Conservation (phyloP, 2,329 filamentous ascomycete species). For the Madurella mycetomatis region DNA sequence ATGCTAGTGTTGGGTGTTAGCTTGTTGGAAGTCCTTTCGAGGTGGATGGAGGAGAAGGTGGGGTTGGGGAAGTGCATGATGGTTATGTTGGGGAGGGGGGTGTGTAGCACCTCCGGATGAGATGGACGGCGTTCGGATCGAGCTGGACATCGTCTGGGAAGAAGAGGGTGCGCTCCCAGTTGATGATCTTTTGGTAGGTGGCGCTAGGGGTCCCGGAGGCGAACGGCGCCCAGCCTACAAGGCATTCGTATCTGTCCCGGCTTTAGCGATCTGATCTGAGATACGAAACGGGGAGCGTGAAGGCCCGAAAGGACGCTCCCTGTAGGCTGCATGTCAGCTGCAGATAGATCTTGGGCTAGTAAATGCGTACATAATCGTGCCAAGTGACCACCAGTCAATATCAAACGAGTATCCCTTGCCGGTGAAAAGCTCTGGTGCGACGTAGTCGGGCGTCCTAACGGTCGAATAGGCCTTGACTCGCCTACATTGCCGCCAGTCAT, state of each 20-base stretch:
- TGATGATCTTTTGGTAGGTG: constrained; percentile 97
- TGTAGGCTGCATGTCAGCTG: background rate
- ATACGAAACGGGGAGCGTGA: background rate
- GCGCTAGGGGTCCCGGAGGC: constrained; percentile 97
- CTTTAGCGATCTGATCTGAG: background rate
- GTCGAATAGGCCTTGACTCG: constrained; percentile 96
- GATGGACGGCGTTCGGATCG: constrained; percentile 78
- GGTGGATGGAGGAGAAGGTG: too few species aligned
- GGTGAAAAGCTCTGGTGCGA: constrained; percentile 95
- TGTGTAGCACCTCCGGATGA: constrained; percentile 70
- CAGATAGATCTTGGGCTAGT: background rate
- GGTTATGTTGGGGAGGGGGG: too few species aligned
- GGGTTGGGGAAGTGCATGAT: too few species aligned
- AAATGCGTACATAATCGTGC: constrained; percentile 79
- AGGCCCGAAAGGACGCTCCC: background rate
- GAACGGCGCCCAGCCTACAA: constrained; percentile 97
- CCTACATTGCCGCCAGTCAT: constrained; percentile 94
- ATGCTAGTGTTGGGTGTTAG: constrained; percentile 52
- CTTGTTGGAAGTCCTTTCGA: background rate
- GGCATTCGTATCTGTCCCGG: constrained; percentile 62
- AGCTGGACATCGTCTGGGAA: constrained; percentile 93
- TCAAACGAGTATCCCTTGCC: constrained; percentile 93
- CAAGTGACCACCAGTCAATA: constrained; percentile 98
- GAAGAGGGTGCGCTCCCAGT: constrained; percentile 91
- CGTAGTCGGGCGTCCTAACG: constrained; percentile 96